A percentile compares a stretch with the other conserved stretches of the same genome.
Conservation (phyloP, 495 filamentous ascomycete species). For the Neurospora tetrasperma region DNA sequence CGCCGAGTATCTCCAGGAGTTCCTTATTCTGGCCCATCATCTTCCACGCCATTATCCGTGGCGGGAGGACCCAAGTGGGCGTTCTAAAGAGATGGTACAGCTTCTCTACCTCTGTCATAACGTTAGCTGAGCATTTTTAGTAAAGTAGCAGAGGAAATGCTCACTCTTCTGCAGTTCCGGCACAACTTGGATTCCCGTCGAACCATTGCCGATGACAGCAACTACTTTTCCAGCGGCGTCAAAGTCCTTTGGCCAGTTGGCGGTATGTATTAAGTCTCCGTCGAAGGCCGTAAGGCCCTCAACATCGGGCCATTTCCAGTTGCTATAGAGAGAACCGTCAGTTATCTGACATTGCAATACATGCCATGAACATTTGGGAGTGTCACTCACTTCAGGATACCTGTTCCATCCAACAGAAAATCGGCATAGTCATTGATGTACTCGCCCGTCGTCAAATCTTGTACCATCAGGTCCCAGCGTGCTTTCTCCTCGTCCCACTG, state of each 20-base stretch:
- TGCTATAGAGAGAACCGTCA: slow-evolving; percentile 27
- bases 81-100: slow-evolving; percentile 44
- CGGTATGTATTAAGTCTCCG: slow-evolving; percentile 48
- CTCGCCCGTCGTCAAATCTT: slow-evolving; percentile 34
- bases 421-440: slow-evolving; percentile 40
- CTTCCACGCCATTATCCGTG: slow-evolving; percentile 35
- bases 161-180: slow-evolving; percentile 48
- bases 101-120: slow-evolving; percentile 29
- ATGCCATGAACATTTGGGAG: background rate
- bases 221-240: slow-evolving; percentile 47
- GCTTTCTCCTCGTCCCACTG: slow-evolving; percentile 33
- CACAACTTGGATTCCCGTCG: slow-evolving; percentile 49
- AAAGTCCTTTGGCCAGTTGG: slow-evolving; percentile 47
- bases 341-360: background rate
- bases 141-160: slow-evolving; percentile 23
- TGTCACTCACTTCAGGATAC: slow-evolving; percentile 44
- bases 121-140: slow-evolving; percentile 13
- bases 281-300: slow-evolving; percentile 37
- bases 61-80: slow-evolving; percentile 57
- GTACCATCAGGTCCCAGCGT: slow-evolving; percentile 42
- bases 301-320: slow-evolving; percentile 54
- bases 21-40: slow-evolving; percentile 27
- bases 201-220: slow-evolving; percentile 50
- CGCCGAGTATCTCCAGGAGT: slow-evolving; percentile 12
- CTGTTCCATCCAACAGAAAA: slow-evolving; percentile 48